These are phyloP conservation scores for Peronospora farinosa DNA, from an alignment of 352 stramenopile genomes.

Conservation along the genomic window DNA sequence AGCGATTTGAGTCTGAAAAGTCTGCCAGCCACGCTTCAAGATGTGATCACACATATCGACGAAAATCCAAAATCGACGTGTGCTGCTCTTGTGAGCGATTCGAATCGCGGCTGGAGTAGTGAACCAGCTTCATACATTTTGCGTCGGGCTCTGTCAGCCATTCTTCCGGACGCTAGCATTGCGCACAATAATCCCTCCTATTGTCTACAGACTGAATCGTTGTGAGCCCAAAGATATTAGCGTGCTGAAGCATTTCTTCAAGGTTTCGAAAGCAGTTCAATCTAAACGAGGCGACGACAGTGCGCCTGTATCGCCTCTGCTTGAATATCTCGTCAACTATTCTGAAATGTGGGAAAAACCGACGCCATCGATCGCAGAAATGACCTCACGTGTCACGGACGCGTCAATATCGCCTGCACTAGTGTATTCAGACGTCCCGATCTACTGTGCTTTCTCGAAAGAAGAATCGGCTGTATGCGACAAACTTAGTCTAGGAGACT, in stretches of 20 bases:
- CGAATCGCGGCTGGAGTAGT: slow-evolving; percentile 1
- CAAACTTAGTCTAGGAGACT: slow-evolving; percentile 17
- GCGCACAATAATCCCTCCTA: slow-evolving; percentile 30
- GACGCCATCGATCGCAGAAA: slow-evolving; percentile 6
- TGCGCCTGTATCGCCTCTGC: slow-evolving; percentile 21
- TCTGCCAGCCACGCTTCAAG: slow-evolving; percentile 17
- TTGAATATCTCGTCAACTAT: slow-evolving; percentile 44
- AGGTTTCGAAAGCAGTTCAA: neutral
- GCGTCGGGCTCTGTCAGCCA: slow-evolving; percentile 18
- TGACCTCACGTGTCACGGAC: slow-evolving; percentile 26
- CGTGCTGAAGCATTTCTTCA: slow-evolving; percentile 27
- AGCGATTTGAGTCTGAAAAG: slow-evolving; percentile 15
- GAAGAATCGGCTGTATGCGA: too few species aligned
- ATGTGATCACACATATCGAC: slow-evolving; percentile 25
- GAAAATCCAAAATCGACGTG: slow-evolving; percentile 22
- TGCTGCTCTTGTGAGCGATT: slow-evolving; percentile 13
- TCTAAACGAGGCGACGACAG: slow-evolving; percentile 17
- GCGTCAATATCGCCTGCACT: slow-evolving; percentile 7
- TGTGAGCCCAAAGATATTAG: slow-evolving; percentile 28
- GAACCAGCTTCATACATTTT: slow-evolving; percentile 26
- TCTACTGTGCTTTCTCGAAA: slow-evolving; percentile 55
- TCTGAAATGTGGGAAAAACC: slow-evolving; percentile 54
- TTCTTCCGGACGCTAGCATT: slow-evolving; percentile 21
- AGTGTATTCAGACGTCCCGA: slow-evolving; percentile 18
- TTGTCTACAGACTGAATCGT: slow-evolving; percentile 37